Evolutionary conservation across 768 basidiomycete species (phyloP), one percentile per base, ranked within the genome.

Genomic region (Hygrocybe punicea): DNA sequence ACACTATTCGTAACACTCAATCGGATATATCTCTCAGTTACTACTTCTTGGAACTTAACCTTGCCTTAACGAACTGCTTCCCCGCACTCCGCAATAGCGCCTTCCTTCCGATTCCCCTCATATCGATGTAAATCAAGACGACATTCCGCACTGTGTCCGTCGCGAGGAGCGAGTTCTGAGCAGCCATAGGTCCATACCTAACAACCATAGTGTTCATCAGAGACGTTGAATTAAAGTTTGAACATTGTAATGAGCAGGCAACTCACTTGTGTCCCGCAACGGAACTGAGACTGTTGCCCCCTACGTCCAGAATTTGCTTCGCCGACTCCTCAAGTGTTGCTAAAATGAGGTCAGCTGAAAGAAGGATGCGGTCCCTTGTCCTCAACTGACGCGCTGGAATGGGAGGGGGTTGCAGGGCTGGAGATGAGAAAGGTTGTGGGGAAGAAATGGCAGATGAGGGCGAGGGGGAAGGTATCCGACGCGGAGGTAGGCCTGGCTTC

Each of bases 41-140:
- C 19, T 19, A 40, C 50, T 10, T 44, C n/a, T 33, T 53, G 33
- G 53, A 56, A 39, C 49, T 64, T 55, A 69, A 16, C 42, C 71
- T 67, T 13, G 74, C 80, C 64, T 80, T 83, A 21, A 86, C 73
- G 62, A 79, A 83, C 40, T 79, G 77, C 75, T 74, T 82, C 17
- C 83, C 85, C 0, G 78, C 83, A 57, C 77, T 80, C 73, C 78
- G 86, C 65, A 92, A 68, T 52, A 92, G 68, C 11, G 88, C 89
- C 46, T 81, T 74, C 56, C 87, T 74, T 8, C 87, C 89, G 36
- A 92, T 81, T 1, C 89, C 88, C 2, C 78, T 71, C 76, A 87
- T 78, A 67, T 91, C 89, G 39, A 91, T 79, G 69, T 91, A 92
- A 19, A 92, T 85, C 36, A 91, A 74, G 3, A 80, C 85, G 11